These are phyloP conservation scores for Mariannaea elegans DNA, from an alignment of 2,329 filamentous ascomycete species.

Conservation along the genomic window DNA sequence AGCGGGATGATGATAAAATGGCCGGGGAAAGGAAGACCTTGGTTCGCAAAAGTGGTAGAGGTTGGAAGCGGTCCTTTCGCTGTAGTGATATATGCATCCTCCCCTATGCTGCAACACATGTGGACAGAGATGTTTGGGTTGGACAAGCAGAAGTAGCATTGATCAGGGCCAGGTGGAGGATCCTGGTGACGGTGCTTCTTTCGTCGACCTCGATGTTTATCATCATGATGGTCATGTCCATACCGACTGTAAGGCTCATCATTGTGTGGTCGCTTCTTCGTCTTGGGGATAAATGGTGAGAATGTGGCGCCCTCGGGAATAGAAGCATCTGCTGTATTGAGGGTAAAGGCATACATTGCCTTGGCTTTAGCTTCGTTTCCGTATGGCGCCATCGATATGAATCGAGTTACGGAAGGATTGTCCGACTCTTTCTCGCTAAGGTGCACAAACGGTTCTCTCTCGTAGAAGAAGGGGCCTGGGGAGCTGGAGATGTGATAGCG, in stretches of 20 bases:
- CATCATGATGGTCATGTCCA: constrained; percentile 54
- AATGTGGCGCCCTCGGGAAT: constrained; percentile 77
- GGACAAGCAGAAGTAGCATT: constrained; percentile 95
- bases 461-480: constrained; percentile 74
- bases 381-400: constrained; percentile 86
- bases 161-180: constrained; percentile 74
- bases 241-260: constrained; percentile 66
- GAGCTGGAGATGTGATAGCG: constrained; percentile 87
- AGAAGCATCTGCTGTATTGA: constrained; percentile 71
- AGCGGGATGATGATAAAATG: constrained; percentile 94
- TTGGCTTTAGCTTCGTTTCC: constrained; percentile 82
- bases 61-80: constrained; percentile 90
- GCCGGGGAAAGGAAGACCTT: constrained; percentile 77
- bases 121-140: constrained; percentile 86
- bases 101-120: constrained; percentile 88
- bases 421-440: constrained; percentile 56
- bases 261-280: constrained; percentile 65
- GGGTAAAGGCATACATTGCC: constrained; percentile 79
- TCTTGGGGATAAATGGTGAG: constrained; percentile 71
- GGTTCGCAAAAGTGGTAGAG: constrained; percentile 68
- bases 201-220: constrained; percentile 53
- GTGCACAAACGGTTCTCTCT: constrained; percentile 93
- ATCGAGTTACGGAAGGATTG: constrained; percentile 76
- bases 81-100: constrained; percentile 87
- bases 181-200: constrained; percentile 57